Conservation (phyloP, 345 rosid genomes). For the Citrus medica region DNA sequence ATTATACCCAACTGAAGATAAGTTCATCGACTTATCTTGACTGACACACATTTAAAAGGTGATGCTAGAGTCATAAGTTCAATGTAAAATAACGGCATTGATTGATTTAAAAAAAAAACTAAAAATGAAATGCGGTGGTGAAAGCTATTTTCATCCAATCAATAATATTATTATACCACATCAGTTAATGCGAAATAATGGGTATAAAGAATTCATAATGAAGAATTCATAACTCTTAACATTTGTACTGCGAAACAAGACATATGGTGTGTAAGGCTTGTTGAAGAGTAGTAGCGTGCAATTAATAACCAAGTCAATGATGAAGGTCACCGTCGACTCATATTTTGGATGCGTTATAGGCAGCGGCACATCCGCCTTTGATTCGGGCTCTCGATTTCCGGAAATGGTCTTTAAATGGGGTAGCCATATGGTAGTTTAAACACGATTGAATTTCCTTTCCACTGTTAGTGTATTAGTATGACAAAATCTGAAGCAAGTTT, state of each 20-base stretch:
- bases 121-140: too few species aligned
- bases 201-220: too few species aligned
- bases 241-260: not conserved
- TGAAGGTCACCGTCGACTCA: not conserved
- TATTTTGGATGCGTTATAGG: not conserved
- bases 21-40: too few species aligned
- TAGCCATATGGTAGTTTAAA: not conserved
- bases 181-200: too few species aligned
- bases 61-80: too few species aligned
- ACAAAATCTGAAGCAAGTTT: not conserved
- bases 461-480: not conserved
- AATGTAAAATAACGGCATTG: too few species aligned
- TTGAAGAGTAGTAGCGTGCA: not conserved
- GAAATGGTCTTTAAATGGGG: not conserved
- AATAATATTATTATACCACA: too few species aligned
- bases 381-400: not conserved
- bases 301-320: not conserved
- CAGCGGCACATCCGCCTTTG: slow-evolving; percentile 10
- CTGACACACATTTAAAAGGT: too few species aligned
- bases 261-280: not conserved
- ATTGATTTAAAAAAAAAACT: too few species aligned
- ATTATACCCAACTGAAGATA: too few species aligned
- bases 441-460: not conserved
- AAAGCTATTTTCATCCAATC: too few species aligned
- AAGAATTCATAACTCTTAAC: too few species aligned